Evolutionary conservation across 371 early-diverging fungal species (phyloP).

Genomic region (Mucor racemosus): DNA sequence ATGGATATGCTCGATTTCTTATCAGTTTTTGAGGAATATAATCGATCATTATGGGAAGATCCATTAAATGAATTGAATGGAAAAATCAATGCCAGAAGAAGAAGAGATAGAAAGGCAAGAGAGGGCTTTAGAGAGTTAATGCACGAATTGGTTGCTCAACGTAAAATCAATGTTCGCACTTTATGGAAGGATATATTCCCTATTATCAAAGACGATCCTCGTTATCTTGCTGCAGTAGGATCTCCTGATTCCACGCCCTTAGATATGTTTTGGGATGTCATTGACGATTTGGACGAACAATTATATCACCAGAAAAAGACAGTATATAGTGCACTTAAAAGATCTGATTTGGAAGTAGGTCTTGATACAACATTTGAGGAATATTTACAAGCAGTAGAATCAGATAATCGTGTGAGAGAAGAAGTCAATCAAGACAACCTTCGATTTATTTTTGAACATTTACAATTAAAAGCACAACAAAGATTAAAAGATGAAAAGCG

Average conservation of each 20-base stretch:
- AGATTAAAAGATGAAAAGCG: slow-evolving; percentile 76
- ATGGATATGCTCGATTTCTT: slow-evolving; percentile 85
- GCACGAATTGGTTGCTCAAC: slow-evolving; percentile 55
- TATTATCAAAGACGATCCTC: slow-evolving; percentile 68
- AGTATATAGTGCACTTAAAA: slow-evolving; percentile 63
- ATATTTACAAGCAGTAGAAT: slow-evolving; percentile 33
- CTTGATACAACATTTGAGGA: slow-evolving; percentile 56
- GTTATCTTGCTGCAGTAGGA: slow-evolving; percentile 78
- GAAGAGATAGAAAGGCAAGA: slow-evolving; percentile 73
- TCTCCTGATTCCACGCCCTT: slow-evolving; percentile 85
- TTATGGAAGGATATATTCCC: slow-evolving; percentile 89
- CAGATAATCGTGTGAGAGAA: slow-evolving; percentile 7
- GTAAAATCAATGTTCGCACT: slow-evolving; percentile 68
- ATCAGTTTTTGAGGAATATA: slow-evolving; percentile 80
- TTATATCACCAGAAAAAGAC: slow-evolving; percentile 73
- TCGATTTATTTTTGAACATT: slow-evolving; percentile 34
- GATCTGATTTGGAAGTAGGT: slow-evolving; percentile 52
- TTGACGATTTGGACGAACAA: slow-evolving; percentile 81
- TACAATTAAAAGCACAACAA: slow-evolving; percentile 61
- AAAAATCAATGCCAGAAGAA: slow-evolving; percentile 43
- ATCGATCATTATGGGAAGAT: slow-evolving; percentile 67
- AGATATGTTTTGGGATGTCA: slow-evolving; percentile 91
- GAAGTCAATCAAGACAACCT: slow-evolving; percentile 27
- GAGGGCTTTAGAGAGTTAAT: slow-evolving; percentile 70
- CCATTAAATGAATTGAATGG: slow-evolving; percentile 50